phyloP scores from a whole-genome alignment of 2,329 filamentous ascomycete species.

The Xylaria sp. region DNA sequence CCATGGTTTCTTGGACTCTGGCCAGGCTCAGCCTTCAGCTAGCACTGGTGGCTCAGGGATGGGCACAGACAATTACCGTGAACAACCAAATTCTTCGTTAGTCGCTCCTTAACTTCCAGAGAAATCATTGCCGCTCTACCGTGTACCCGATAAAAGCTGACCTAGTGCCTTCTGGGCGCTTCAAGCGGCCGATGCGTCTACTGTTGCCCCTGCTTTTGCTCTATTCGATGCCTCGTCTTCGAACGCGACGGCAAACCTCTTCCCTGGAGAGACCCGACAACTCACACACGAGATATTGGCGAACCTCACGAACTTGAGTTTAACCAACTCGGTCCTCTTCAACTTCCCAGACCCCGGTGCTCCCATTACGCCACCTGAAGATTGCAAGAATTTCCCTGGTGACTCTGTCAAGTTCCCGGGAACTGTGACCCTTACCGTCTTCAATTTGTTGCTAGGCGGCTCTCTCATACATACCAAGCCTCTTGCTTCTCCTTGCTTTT shows the following conservation, averaged over 20 bases:
- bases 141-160: conserved; percentile 35
- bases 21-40: conserved; percentile 37
- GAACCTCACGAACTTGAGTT: conserved; percentile 44
- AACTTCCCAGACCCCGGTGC: conserved; percentile 41
- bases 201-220: conserved; percentile 44
- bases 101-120: conserved; percentile 38
- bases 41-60: conserved; percentile 30
- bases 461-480: conserved; percentile 46
- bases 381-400: conserved; percentile 46
- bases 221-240: conserved; percentile 42
- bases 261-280: conserved; percentile 45
- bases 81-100: conserved; percentile 45
- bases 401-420: conserved; percentile 46
- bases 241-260: conserved; percentile 46
- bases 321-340: conserved; percentile 45
- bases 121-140: neutral
- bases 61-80: conserved; percentile 46
- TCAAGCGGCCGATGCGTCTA: conserved; percentile 45
- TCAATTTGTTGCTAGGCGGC: conserved; percentile 46
- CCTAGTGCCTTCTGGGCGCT: conserved; percentile 23
- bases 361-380: conserved; percentile 38
- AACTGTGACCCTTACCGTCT: conserved; percentile 41
- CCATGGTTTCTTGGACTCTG: conserved; percentile 39
- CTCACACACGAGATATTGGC: conserved; percentile 44
- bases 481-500: conserved; percentile 46